Evolutionary conservation across 2,329 filamentous ascomycete species (phyloP), one percentile per base, ranked within the genome.

Genomic region (Hymenoscyphus albidus): DNA sequence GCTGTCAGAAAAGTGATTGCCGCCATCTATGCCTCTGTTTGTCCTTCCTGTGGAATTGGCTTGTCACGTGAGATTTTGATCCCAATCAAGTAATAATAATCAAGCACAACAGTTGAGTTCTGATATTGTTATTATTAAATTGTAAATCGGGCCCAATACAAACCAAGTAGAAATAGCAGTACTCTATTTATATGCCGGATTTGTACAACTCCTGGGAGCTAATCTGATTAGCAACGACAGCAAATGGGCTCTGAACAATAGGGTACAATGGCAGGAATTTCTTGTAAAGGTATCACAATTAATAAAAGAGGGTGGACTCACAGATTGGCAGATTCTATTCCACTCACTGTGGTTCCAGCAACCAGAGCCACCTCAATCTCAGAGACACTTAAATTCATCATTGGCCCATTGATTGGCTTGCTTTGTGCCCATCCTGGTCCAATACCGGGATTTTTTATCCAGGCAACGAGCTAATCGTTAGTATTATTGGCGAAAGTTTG

Each of bases 361-460:
- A 76, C 69, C 18, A 74, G 63, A 14, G 72, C 71, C 44, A 74
- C 65, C 67, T 77, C 75, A 18, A 77, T 74, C 1, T 71, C 77
- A n/a, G 75, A 72, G 2, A 77, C 72, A 18, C 77, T 77, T 16
- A 78, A 62, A 63, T 75, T 74, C 12, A 72, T 72, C 27, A 77
- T 64, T 2, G 72, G 61, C 2, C 76, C 76, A 14, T 69, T 70
- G n/a, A 63, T 64, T 1, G 76, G 73, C 1, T 67, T 70, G 13
- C 72, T 74, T 38, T 75, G 75, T 12, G 72, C 70, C 79, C 79
- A 80, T 22, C 78, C 79, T 42, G 79, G 79, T 1, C 78, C 77
- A 5, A 75, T 76, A 35, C 73, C 64, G 0, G 79, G 79, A 67
- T 79, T 74, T 73, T 80, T 80, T 67, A 80, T 78, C 77, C 78